phyloP scores from a whole-genome alignment of 164 flowering plant species.

The Akebia trifoliata region DNA sequence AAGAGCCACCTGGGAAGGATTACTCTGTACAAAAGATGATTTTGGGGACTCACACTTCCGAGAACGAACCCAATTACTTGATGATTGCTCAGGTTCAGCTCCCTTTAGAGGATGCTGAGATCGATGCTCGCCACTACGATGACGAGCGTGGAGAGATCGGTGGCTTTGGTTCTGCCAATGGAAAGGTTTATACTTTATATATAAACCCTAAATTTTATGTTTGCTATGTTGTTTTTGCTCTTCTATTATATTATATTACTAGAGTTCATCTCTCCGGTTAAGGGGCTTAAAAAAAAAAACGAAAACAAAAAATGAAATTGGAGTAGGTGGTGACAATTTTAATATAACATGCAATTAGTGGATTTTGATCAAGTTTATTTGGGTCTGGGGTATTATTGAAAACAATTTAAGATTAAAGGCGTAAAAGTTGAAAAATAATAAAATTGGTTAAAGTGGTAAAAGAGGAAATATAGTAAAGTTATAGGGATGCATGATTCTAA shows the following conservation, averaged over 20 bases:
- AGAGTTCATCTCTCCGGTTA: neutral
- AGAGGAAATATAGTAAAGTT: too few relatives aligned
- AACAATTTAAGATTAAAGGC: too few relatives aligned
- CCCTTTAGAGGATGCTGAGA: conserved; percentile 88
- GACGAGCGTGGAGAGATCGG: conserved; percentile 77
- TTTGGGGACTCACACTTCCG: conserved; percentile 89
- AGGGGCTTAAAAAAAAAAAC: too few relatives aligned
- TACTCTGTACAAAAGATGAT: conserved; percentile 92
- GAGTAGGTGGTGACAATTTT: too few relatives aligned
- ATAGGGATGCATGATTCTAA: too few relatives aligned
- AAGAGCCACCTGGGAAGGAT: conserved; percentile 89
- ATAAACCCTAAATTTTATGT: neutral
- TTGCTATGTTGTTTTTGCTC: neutral
- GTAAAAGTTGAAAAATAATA: too few relatives aligned
- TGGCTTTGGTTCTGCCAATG: conserved; percentile 82
- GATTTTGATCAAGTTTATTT: too few relatives aligned
- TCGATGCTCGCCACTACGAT: conserved; percentile 77
- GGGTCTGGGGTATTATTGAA: too few relatives aligned
- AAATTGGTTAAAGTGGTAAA: too few relatives aligned
- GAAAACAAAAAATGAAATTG: too few relatives aligned
- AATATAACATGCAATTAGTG: too few relatives aligned
- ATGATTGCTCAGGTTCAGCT: conserved; percentile 95
- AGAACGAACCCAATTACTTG: conserved; percentile 92
- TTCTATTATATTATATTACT: neutral
- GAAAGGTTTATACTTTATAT: conserved; percentile 52